A percentile compares a stretch with the other conserved stretches of the same genome.
Evolutionary conservation across 208 protist genomes (phyloP).

Genomic region (Angomonas ambiguus): DNA sequence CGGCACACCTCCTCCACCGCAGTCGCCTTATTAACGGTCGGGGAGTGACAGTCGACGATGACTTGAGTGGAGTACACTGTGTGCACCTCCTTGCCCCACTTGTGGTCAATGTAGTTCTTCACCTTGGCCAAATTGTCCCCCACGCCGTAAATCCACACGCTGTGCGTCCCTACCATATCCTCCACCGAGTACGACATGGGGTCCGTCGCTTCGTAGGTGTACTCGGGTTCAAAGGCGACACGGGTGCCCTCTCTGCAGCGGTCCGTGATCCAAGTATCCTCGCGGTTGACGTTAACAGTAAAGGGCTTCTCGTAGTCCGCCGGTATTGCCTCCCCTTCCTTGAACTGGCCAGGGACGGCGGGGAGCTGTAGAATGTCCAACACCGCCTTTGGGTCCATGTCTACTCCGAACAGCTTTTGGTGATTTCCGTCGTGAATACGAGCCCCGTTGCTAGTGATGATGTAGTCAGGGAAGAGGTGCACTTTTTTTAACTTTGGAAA

Average conservation of each 20-base stretch:
- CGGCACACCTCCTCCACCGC: slow-evolving; percentile 39
- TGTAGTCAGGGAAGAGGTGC: slow-evolving; percentile 41
- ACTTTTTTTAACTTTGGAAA: slow-evolving; percentile 42
- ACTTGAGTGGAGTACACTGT: slow-evolving; percentile 25
- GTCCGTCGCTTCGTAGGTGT: slow-evolving; percentile 38
- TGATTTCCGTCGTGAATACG: slow-evolving; percentile 41
- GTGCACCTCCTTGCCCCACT: slow-evolving; percentile 18
- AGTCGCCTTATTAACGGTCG: slow-evolving; percentile 40
- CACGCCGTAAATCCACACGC: slow-evolving; percentile 33
- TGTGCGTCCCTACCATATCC: slow-evolving; percentile 32
- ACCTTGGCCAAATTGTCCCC: slow-evolving; percentile 22
- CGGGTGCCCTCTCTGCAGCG: slow-evolving; percentile 21
- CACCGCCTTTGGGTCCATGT: slow-evolving; percentile 38
- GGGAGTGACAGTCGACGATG: slow-evolving; percentile 37
- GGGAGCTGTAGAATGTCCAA: slow-evolving; percentile 39
- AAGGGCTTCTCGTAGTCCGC: slow-evolving; percentile 15
- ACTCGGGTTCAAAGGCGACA: slow-evolving; percentile 28
- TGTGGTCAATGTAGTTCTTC: slow-evolving; percentile 25
- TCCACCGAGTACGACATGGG: slow-evolving; percentile 30
- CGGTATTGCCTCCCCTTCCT: slow-evolving; percentile 3
- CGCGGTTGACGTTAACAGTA: slow-evolving; percentile 45
- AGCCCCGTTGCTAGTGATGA: slow-evolving; percentile 76
- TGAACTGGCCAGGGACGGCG: slow-evolving; percentile 2
- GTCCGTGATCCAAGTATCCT: slow-evolving; percentile 51
- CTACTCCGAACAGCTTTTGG: slow-evolving; percentile 25